Percentiles rank a stretch among this genome's conserved stretches.
phyloP scores from a whole-genome alignment of 2,329 filamentous ascomycete species.

The Daldinia sp. region DNA sequence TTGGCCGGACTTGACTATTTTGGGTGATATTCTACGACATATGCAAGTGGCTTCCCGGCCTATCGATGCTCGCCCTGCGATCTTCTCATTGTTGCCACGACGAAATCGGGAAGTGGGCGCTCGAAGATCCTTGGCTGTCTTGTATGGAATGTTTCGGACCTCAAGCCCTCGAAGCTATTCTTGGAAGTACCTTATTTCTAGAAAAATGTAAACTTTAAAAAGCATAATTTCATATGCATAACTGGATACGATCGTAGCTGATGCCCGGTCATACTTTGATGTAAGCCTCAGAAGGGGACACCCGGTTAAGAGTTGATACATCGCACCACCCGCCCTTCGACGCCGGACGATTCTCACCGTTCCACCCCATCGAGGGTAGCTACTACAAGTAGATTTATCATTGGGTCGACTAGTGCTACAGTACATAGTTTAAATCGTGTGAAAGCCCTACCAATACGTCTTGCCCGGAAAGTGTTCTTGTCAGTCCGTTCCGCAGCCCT shows the following conservation, averaged over 20 bases:
- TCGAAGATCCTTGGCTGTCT: conserved; percentile 8
- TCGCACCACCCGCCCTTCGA: conserved; percentile 29
- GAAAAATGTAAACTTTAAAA: conserved; percentile 30
- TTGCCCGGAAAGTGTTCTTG: conserved; percentile 24
- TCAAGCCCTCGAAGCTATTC: conserved; percentile 19
- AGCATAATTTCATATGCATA: conserved; percentile 29
- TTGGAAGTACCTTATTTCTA: conserved; percentile 30
- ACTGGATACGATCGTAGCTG: conserved; percentile 16
- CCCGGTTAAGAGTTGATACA: conserved; percentile 27
- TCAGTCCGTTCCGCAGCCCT: conserved; percentile 19
- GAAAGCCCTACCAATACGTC: conserved; percentile 33
- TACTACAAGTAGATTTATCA: conserved; percentile 33
- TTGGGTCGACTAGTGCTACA: conserved; percentile 10
- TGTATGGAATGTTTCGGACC: conserved; percentile 32
- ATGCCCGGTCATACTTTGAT: conserved; percentile 41
- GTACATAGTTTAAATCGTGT: conserved; percentile 39
- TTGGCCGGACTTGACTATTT: conserved; percentile 18
- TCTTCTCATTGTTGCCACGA: conserved; percentile 19
- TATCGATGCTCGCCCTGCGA: conserved; percentile 10
- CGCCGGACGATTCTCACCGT: conserved; percentile 18
- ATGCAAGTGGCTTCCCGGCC: conserved; percentile 25
- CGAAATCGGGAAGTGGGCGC: conserved; percentile 6
- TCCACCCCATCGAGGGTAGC: conserved; percentile 28
- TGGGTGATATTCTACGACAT: conserved; percentile 21
- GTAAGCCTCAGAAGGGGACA: conserved; percentile 32